Evolutionary conservation across 73 alveolate species (phyloP), one percentile per base, ranked within the genome.

Genomic region (Effrenium voratum): DNA sequence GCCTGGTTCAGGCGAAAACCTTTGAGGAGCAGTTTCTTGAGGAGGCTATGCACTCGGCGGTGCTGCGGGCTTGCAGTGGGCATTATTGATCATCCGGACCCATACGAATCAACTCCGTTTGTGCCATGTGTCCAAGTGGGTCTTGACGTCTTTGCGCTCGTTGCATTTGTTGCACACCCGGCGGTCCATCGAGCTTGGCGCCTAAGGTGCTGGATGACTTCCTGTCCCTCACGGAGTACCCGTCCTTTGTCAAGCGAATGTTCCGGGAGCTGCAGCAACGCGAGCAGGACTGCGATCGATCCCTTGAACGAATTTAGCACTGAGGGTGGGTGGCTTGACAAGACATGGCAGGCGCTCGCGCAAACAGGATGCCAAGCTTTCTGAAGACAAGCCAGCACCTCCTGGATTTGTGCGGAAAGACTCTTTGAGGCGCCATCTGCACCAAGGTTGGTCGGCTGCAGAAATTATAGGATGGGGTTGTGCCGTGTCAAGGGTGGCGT

Each of bases 201-300:
- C 72, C 6, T 22, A 30, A 86, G 94, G 97, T 76, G 40, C 97
- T 90, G 55, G 83, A 90, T 70, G 97, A 90, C 76, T 90, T 66
- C n/a, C 26, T 90, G 97, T 90, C 97, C 40, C 60, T 90, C 34
- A 90, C 97, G 26, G 97, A 90, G 52, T 90, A 90, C 87, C 97
- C 97, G 24, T 66, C 68, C 88, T 90, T 90, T 34, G 87, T 90
- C 75, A 90, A 90, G 97, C 97, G 97, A 70, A 90, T 90, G 97
- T 90, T 45, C 88, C 97, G 97, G 3, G 97, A 90, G 88, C 44
- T 90, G 2, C 97, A 90, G 77, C 88, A 43, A 32, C 97, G 97
- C 47, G 97, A 90, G 57, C 59, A 76, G 73, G 97, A 40, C 8
- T 12, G 40, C n/a, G n/a, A n/a, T n/a, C n/a, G n/a, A n/a, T n/a